A percentile compares a stretch with the other conserved stretches of the same genome.
phyloP scores from a whole-genome alignment of 2,329 filamentous ascomycete genomes.

The Diplodia sapinea region DNA sequence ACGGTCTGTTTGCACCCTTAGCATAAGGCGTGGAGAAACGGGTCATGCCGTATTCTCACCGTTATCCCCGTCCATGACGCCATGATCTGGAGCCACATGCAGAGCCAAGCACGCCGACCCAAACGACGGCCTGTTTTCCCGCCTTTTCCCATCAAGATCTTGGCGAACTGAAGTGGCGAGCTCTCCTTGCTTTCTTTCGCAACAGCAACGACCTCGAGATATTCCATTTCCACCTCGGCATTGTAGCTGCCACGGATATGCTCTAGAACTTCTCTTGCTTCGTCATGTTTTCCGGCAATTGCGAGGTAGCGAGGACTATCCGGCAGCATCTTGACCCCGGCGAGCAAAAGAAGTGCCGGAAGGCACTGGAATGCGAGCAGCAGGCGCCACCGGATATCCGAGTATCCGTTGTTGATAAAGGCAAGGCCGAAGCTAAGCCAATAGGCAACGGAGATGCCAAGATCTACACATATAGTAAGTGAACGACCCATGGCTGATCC shows the following conservation, averaged over 20 bases:
- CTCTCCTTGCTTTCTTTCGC: conserved; percentile 42
- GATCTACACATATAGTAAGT: conserved; percentile 36
- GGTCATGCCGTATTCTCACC: neutral
- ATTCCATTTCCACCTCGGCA: conserved; percentile 38
- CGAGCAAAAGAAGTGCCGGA: conserved; percentile 50
- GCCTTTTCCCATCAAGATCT: conserved; percentile 45
- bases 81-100: conserved; percentile 55
- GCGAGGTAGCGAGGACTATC: conserved; percentile 52
- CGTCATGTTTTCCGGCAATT: conserved; percentile 39
- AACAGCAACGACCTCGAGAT: conserved; percentile 45
- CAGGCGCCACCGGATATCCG: conserved; percentile 38
- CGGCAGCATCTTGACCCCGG: conserved; percentile 51
- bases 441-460: conserved; percentile 52
- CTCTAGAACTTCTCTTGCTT: conserved; percentile 40
- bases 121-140: conserved; percentile 44
- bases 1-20: conserved; percentile 37
- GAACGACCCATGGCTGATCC: neutral
- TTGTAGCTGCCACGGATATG: conserved; percentile 44
- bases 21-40: neutral
- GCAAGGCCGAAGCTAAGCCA: conserved; percentile 37
- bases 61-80: conserved; percentile 54
- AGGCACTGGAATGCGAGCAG: conserved; percentile 49
- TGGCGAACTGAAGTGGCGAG: conserved; percentile 49
- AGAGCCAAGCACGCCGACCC: conserved; percentile 51
- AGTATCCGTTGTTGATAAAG: conserved; percentile 36